Percentiles rank a stretch among this genome's conserved stretches.
Evolutionary conservation across 192 early-diverging fungal species (phyloP).

Genomic region (Backusella australiensis): DNA sequence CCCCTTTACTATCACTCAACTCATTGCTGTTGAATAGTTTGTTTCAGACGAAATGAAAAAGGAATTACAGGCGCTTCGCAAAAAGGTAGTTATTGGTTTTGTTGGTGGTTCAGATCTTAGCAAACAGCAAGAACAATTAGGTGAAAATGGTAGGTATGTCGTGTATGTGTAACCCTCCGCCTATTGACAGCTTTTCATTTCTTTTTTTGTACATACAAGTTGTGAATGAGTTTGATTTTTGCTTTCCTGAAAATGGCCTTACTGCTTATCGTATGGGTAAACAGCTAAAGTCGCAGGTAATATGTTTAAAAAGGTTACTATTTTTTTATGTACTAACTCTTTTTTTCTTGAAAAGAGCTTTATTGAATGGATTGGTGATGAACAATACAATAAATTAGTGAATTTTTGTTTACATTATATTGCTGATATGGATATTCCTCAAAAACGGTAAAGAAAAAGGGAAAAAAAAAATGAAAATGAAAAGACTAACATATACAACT

Average conservation of each 20-base stretch:
- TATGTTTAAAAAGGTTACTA: background rate
- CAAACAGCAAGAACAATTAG: constrained; percentile 97
- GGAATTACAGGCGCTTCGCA: constrained; percentile 74
- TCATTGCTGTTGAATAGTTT: constrained; percentile 43
- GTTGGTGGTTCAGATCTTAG: constrained; percentile 92
- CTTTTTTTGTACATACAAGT: constrained; percentile 16
- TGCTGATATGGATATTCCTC: constrained; percentile 89
- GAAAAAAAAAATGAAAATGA: background rate
- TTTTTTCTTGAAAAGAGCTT: constrained; percentile 64
- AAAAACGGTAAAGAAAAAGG: constrained; percentile 76
- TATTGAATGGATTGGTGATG: constrained; percentile 87
- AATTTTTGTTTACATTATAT: constrained; percentile 95
- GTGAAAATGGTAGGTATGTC: constrained; percentile 57
- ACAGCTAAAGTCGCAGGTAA: constrained; percentile 64
- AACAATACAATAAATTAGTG: constrained; percentile 82
- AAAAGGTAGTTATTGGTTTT: constrained; percentile 91
- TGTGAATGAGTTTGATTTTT: constrained; percentile 86
- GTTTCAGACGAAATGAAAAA: constrained; percentile 77
- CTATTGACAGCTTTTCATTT: background rate
- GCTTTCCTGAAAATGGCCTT: constrained; percentile 96
- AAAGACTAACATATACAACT: background rate
- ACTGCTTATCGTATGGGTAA: constrained; percentile 83
- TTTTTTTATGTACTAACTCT: constrained; percentile 6
- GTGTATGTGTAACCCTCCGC: background rate
- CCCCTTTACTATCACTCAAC: background rate